Conservation (phyloP, 2,329 filamentous ascomycete genomes). For the Arthrinium phaeospermum region DNA sequence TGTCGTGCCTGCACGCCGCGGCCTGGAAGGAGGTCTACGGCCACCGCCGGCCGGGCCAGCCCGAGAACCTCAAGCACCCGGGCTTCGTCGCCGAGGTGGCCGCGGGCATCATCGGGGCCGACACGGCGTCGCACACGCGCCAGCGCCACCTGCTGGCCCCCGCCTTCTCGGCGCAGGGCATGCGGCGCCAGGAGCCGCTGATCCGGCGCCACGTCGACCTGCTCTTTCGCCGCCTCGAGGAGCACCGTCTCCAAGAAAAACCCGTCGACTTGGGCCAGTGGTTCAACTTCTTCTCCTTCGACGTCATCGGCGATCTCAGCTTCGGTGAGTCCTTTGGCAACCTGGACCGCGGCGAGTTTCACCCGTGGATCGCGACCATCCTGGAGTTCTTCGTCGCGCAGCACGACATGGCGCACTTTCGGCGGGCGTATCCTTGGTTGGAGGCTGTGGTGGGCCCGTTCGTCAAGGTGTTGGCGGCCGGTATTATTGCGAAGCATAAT, state of each 20-base stretch:
- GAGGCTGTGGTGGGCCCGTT: not conserved
- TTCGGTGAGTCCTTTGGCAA: conserved; percentile 46
- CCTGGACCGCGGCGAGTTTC: conserved; percentile 3
- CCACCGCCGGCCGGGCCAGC: conserved; percentile 4
- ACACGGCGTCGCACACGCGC: conserved; percentile 3
- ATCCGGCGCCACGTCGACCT: conserved; percentile 17
- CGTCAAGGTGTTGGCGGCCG: not conserved
- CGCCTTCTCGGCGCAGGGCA: conserved; percentile 16
- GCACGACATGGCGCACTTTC: conserved; percentile 13
- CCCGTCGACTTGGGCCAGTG: not conserved
- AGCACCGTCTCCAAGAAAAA: not conserved
- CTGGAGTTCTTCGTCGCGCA: conserved; percentile 7
- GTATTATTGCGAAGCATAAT: conserved; percentile 9
- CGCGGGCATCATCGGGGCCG: conserved; percentile 15
- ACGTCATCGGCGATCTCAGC: conserved; percentile 47
- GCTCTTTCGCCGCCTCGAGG: conserved; percentile 1
- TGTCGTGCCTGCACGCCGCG: not conserved
- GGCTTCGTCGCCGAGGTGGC: conserved; percentile 13
- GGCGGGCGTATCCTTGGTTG: conserved; percentile 16
- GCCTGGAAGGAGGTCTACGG: conserved; percentile 15
- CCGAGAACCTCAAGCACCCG: conserved; percentile 12
- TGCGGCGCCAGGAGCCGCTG: conserved; percentile 17
- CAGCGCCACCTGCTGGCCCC: conserved; percentile 6
- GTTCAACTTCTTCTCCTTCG: conserved; percentile 42
- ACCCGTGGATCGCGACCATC: conserved; percentile 14